Conservation (phyloP, 768 basidiomycete species). For the Atractiella rhizophila region DNA sequence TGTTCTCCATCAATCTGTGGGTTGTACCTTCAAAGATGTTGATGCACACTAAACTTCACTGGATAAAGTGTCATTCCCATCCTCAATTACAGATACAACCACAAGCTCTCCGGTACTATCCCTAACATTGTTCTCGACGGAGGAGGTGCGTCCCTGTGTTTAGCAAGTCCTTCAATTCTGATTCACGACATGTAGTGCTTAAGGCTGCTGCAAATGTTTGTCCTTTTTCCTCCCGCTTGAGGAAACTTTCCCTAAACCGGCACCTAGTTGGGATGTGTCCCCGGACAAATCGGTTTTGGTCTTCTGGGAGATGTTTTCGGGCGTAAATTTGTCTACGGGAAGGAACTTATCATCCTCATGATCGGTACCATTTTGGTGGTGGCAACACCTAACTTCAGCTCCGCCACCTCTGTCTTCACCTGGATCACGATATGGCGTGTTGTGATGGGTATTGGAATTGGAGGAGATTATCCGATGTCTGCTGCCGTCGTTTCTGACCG, state of each 20-base stretch:
- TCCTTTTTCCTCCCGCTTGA: slow-evolving; percentile 1
- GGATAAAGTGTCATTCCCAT: slow-evolving; percentile 8
- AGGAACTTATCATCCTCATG: slow-evolving; percentile 58
- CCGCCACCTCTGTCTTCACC: slow-evolving; percentile 31
- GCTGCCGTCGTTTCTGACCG: slow-evolving; percentile 27
- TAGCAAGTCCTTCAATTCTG: not conserved
- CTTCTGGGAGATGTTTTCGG: slow-evolving; percentile 10
- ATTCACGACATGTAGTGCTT: not conserved
- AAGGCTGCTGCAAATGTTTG: not conserved
- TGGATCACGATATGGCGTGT: slow-evolving; percentile 43
- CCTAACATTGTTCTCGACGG: slow-evolving; percentile 14
- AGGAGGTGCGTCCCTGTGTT: not conserved
- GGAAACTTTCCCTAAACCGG: slow-evolving; percentile 10
- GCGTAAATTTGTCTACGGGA: slow-evolving; percentile 29
- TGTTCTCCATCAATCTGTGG: too few species aligned
- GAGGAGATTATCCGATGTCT: slow-evolving; percentile 46
- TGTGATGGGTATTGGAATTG: slow-evolving; percentile 49
- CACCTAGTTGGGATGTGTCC: slow-evolving; percentile 11
- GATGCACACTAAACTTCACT: too few species aligned
- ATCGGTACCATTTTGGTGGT: slow-evolving; percentile 46
- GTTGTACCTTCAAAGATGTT: too few species aligned
- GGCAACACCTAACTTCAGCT: slow-evolving; percentile 34
- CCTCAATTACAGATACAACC: slow-evolving; percentile 35
- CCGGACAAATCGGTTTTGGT: slow-evolving; percentile 14
- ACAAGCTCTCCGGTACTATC: slow-evolving; percentile 34